Evolutionary conservation across 176 grass and related monocot species (phyloP), one percentile per base, ranked within the genome.

Genomic region (Poa annua): DNA sequence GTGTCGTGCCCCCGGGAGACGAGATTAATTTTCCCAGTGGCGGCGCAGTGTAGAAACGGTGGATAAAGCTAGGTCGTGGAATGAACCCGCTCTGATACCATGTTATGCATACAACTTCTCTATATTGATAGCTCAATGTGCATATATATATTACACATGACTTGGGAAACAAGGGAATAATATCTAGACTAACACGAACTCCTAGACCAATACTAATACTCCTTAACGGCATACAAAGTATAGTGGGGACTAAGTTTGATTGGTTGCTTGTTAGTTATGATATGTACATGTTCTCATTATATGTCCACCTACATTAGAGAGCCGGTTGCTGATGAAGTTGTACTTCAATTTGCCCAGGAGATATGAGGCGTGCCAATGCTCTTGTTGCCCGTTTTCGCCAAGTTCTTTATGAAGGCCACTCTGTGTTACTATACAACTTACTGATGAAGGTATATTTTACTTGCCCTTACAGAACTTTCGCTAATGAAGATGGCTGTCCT

Each of bases 361-460:
- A 98, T 82, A 91, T 95, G 85, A 78, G 92, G 24, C 95, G 90
- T 86, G 95, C 92, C 75, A 98, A 98, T 91, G 95, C 90, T 88
- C 90, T 98, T 84, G 87, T 98, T 51, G 90, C 90, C 25, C 88
- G 88, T 84, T 95, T 84, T 78, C 86, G 88, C 53, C 80, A 86
- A 79, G 85, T 98, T 17, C 86, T 98, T 91, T 89, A 84, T 39
- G 76, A 98, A 70, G 86, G 81, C 10, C 86, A 94, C 49, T 89
- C 90, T 36, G 85, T 98, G 53, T 84, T 93, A 61, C 56, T 98
- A 36, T 98, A 92, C 72, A 98, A 95, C 83, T 87, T 98, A 84
- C 75, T 95, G 39, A 95, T 95, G 90, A 98, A 98, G 95, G 95
- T 92, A 79, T 29, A 35, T 67, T n/a, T 75, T 77, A 52, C 17